Conservation (phyloP, 1,284 basidiomycete genomes). For the Polyporus tsugae region DNA sequence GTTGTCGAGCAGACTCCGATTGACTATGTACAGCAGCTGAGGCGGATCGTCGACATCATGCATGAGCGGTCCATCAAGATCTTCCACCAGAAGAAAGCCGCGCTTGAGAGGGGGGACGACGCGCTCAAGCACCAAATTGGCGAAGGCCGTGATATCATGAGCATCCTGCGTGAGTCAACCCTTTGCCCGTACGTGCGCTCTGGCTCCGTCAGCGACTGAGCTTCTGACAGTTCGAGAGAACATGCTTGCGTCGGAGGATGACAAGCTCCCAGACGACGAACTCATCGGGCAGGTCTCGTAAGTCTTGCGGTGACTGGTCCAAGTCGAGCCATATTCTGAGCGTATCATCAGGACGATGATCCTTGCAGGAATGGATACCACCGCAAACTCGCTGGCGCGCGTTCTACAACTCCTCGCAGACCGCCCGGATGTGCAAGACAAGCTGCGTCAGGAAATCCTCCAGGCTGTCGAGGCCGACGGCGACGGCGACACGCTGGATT, state of each 20-base stretch:
- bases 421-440: slow-evolving; percentile 33
- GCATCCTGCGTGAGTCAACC: slow-evolving; percentile 40
- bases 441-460: slow-evolving; percentile 33
- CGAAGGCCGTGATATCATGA: slow-evolving; percentile 44
- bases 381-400: slow-evolving; percentile 34
- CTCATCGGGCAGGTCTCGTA: slow-evolving; percentile 46
- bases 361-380: slow-evolving; percentile 38
- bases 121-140: slow-evolving; percentile 36
- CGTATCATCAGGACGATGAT: slow-evolving; percentile 29
- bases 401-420: slow-evolving; percentile 32
- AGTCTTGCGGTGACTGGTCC: slow-evolving; percentile 8
- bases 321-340: neutral
- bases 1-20: slow-evolving; percentile 25
- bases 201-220: neutral
- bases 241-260: slow-evolving; percentile 37
- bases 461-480: slow-evolving; percentile 25
- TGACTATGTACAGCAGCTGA: slow-evolving; percentile 23
- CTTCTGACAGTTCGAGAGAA: slow-evolving; percentile 41
- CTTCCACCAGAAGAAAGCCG: slow-evolving; percentile 35
- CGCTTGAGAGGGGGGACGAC: slow-evolving; percentile 34
- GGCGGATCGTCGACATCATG: slow-evolving; percentile 32
- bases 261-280: slow-evolving; percentile 42
- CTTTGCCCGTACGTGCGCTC: neutral
- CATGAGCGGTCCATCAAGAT: slow-evolving; percentile 31
- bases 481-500: slow-evolving; percentile 29